Percentiles rank a stretch among this genome's conserved stretches.
Conservation (phyloP, 306 rosid genomes). For the Clitoria ternatea region DNA sequence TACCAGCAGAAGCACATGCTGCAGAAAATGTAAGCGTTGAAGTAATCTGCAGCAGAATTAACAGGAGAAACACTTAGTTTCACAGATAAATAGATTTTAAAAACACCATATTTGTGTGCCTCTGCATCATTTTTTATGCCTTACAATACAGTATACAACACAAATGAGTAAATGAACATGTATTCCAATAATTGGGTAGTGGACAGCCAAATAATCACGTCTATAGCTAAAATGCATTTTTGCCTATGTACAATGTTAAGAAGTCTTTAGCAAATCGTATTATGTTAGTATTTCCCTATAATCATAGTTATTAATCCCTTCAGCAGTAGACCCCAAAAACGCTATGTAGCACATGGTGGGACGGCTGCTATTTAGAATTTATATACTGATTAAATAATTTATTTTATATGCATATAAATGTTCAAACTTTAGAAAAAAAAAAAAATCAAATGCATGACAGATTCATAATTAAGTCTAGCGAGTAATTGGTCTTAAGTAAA, state of each 20-base stretch:
- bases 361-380: too few relatives aligned
- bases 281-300: too few relatives aligned
- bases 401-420: too few relatives aligned
- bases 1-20: constrained; percentile 60
- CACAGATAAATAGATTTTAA: background rate
- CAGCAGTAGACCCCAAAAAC: too few relatives aligned
- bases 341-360: too few relatives aligned
- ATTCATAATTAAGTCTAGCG: too few relatives aligned
- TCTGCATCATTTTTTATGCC: background rate
- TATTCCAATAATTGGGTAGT: background rate
- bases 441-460: too few relatives aligned
- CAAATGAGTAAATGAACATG: background rate
- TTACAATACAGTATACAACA: background rate
- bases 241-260: background rate
- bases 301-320: too few relatives aligned
- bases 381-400: too few relatives aligned
- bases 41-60: constrained; percentile 45
- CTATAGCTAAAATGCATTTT: constrained; percentile 6
- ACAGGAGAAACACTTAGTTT: background rate
- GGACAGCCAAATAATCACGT: background rate
- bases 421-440: too few relatives aligned
- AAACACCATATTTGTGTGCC: background rate
- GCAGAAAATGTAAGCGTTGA: constrained; percentile 60
- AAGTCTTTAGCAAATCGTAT: background rate
- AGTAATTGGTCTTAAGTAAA: too few relatives aligned